A percentile compares a stretch with the other conserved stretches of the same genome.
Evolutionary conservation across 1,284 basidiomycete genomes (phyloP).

Genomic region (Wallemia hederae): DNA sequence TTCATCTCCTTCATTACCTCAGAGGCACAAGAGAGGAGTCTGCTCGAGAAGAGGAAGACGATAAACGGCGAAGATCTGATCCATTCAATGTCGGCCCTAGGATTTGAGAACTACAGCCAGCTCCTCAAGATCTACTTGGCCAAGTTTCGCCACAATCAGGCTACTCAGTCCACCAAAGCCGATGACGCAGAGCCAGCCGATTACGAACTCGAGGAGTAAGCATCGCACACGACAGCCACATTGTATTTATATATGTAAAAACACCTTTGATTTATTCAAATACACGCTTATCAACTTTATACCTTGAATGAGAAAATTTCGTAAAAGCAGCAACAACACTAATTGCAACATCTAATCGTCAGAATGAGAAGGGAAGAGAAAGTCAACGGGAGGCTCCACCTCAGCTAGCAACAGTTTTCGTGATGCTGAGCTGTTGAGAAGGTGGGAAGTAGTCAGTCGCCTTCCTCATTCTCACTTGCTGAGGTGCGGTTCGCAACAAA

Average conservation of each 20-base stretch:
- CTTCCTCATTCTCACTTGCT: neutral
- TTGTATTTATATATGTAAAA: neutral
- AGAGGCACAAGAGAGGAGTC: conserved; percentile 64
- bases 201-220: no score
- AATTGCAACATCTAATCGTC: no score
- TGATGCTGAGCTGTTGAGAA: neutral
- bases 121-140: conserved; percentile 63
- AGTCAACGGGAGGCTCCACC: no score
- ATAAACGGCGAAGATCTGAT: conserved; percentile 70
- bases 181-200: no score
- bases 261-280: neutral
- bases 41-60: conserved; percentile 55
- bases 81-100: conserved; percentile 57
- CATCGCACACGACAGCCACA: neutral
- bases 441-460: neutral
- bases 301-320: no score
- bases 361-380: no score
- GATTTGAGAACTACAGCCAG: conserved; percentile 84
- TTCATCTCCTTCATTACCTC: conserved; percentile 85
- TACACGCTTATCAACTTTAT: neutral
- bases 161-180: neutral
- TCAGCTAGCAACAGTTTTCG: neutral
- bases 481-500: neutral
- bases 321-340: no score
- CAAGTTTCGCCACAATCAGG: conserved; percentile 34